Evolutionary conservation across 257 asterid genomes (phyloP).

Genomic region (Galeopsis tetrahit): DNA sequence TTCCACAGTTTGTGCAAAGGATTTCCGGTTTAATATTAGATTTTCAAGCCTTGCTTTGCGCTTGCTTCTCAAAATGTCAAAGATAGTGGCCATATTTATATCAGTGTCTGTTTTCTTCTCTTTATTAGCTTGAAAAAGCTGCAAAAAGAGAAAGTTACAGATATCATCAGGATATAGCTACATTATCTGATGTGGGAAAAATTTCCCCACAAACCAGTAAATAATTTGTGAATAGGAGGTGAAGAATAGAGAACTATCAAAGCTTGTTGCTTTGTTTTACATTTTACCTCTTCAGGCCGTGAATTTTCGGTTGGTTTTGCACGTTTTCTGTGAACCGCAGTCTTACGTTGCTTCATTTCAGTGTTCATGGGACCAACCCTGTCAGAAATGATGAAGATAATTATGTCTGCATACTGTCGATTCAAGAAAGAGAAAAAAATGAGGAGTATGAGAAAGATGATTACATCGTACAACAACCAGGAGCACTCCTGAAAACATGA

Average conservation of each 20-base stretch:
- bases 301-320: conserved; percentile 59
- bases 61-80: conserved; percentile 64
- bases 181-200: neutral
- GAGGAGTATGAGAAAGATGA: conserved; percentile 5
- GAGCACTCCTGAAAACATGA: conserved; percentile 65
- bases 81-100: conserved; percentile 89
- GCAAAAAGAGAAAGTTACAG: conserved; percentile 28
- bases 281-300: conserved; percentile 80
- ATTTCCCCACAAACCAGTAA: neutral
- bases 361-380: conserved; percentile 97
- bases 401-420: neutral
- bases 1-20: conserved; percentile 93
- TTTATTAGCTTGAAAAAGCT: conserved; percentile 59
- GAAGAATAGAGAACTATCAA: neutral
- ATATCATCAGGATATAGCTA: conserved; percentile 1
- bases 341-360: conserved; percentile 80
- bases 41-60: conserved; percentile 71
- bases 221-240: neutral
- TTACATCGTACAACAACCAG: conserved; percentile 88
- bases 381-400: conserved; percentile 22
- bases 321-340: conserved; percentile 59
- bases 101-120: conserved; percentile 85
- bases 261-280: neutral
- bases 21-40: conserved; percentile 66
- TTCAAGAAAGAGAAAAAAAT: conserved; percentile 10